phyloP scores from a whole-genome alignment of 225 moss, liverwort and hornwort genomes.

The Pseudoscleropodium purum region DNA sequence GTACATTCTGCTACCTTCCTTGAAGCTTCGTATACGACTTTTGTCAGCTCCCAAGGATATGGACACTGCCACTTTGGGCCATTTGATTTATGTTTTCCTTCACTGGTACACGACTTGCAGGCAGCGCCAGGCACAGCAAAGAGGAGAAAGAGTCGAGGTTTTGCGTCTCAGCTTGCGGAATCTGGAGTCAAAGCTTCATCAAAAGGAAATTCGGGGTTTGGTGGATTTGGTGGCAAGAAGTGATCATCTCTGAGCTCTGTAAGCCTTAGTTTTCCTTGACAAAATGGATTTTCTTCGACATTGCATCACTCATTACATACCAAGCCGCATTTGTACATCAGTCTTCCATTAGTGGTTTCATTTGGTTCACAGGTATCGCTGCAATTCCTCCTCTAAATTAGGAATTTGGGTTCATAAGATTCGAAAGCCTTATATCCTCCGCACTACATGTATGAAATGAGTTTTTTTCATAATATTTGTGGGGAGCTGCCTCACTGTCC shows the following conservation, averaged over 20 bases:
- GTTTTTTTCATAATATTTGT: not conserved
- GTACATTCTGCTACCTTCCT: not conserved
- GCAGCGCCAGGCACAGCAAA: slow-evolving; percentile 60
- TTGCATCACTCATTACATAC: not conserved
- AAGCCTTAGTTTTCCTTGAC: not conserved
- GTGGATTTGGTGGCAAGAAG: slow-evolving; percentile 22
- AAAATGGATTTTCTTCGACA: not conserved
- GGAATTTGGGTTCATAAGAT: not conserved
- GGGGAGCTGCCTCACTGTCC: not conserved
- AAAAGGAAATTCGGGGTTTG: slow-evolving; percentile 36
- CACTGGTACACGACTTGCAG: slow-evolving; percentile 4
- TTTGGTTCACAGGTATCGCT: not conserved
- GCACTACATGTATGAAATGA: not conserved
- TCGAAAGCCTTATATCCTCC: not conserved
- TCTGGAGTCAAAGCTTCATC: slow-evolving; percentile 24
- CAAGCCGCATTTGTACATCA: not conserved
- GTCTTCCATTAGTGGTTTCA: not conserved
- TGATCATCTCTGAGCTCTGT: not conserved
- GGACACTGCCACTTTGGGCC: not conserved
- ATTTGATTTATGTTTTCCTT: not conserved
- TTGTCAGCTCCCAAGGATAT: not conserved
- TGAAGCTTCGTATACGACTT: too few species aligned
- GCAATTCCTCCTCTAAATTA: not conserved
- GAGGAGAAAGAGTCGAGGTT: slow-evolving; percentile 46
- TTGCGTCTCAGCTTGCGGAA: slow-evolving; percentile 37